A percentile compares a stretch with the other conserved stretches of the same genome.
phyloP scores from a whole-genome alignment of 345 rosid genomes.

The Litchi chinensis region DNA sequence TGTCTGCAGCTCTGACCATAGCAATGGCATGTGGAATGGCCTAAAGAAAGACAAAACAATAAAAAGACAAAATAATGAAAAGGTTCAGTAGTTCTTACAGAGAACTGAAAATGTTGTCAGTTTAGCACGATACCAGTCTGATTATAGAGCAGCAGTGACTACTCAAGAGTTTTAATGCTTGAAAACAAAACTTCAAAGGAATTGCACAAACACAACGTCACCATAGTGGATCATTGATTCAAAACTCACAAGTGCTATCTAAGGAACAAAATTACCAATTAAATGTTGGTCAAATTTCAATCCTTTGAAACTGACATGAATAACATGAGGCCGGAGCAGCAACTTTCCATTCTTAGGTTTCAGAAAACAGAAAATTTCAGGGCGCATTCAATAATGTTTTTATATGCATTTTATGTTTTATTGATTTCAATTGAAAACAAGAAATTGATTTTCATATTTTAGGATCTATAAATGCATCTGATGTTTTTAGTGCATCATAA shows the following conservation, averaged over 20 bases:
- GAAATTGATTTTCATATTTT: not conserved
- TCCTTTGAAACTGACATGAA: not conserved
- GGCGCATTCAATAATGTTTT: not conserved
- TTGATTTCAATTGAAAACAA: not conserved
- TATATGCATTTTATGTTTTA: not conserved
- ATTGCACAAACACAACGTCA: not conserved
- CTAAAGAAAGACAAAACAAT: slow-evolving; percentile 42
- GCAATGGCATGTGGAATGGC: slow-evolving; percentile 95
- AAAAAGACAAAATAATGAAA: slow-evolving; percentile 21
- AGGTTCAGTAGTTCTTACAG: not conserved
- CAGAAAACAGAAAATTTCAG: not conserved
- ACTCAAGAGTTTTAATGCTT: not conserved
- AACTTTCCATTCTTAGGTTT: not conserved
- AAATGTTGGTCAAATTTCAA: not conserved
- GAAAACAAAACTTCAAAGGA: not conserved
- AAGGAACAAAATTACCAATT: not conserved
- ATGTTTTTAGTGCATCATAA: no score
- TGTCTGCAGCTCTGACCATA: slow-evolving; percentile 76
- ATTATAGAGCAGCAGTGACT: not conserved
- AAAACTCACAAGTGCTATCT: not conserved
- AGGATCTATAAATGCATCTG: no score
- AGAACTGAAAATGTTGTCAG: not conserved
- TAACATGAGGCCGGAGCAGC: not conserved
- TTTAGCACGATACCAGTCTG: not conserved
- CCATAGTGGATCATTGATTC: not conserved